Conservation (phyloP, 1,284 basidiomycete species). For the Leccinum angustisporum region DNA sequence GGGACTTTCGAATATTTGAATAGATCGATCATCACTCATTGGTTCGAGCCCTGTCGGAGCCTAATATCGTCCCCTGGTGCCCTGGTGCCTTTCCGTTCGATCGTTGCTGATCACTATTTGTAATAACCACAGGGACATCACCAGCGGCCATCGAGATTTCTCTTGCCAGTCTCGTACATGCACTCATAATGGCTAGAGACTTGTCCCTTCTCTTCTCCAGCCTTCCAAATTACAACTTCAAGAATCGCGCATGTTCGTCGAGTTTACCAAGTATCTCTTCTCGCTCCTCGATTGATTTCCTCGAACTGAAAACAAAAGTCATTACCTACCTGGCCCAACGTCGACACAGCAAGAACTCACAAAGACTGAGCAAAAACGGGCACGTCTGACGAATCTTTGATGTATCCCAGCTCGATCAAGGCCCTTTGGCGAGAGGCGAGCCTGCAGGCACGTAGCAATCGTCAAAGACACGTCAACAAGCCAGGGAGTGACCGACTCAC, state of each 20-base stretch:
- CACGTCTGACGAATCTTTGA: slow-evolving; percentile 49
- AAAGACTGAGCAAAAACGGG: slow-evolving; percentile 61
- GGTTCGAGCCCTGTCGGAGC: too few species aligned
- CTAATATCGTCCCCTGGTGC: too few species aligned
- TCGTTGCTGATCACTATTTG: too few species aligned
- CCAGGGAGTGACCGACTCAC: slow-evolving; percentile 37
- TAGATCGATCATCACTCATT: background rate
- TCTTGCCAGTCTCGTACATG: too few species aligned
- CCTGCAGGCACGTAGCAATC: slow-evolving; percentile 34
- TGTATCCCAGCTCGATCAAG: slow-evolving; percentile 57
- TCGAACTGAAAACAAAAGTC: slow-evolving; percentile 34
- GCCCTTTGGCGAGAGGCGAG: slow-evolving; percentile 54
- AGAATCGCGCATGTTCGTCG: slow-evolving; percentile 33
- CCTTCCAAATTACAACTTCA: background rate
- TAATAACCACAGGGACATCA: too few species aligned
- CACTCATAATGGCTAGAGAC: too few species aligned
- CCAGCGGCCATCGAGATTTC: too few species aligned
- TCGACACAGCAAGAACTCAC: slow-evolving; percentile 40
- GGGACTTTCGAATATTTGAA: background rate
- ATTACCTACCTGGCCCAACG: background rate
- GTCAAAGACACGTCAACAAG: background rate
- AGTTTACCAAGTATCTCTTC: slow-evolving; percentile 44
- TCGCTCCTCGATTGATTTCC: slow-evolving; percentile 44
- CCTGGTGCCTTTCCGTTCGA: too few species aligned
- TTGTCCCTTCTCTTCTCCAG: background rate